Conservation (phyloP, 108 stramenopile genomes). For the Pseudonitzschia pungens region DNA sequence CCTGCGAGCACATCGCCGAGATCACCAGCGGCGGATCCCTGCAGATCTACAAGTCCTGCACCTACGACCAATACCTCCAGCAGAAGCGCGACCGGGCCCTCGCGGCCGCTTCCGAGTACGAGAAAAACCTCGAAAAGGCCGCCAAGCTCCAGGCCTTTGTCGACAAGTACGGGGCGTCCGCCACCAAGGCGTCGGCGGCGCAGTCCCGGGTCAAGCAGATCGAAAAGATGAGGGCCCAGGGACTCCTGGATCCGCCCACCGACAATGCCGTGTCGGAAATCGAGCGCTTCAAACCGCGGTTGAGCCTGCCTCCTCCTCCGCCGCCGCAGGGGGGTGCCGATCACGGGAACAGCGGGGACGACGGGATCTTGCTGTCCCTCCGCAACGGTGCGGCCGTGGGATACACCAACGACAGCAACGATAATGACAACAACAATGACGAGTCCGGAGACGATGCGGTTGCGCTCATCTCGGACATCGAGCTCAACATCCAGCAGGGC, state of each 20-base stretch:
- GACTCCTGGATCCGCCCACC: slow-evolving; percentile 65
- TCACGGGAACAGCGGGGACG: not conserved
- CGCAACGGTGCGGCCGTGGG: slow-evolving; percentile 62
- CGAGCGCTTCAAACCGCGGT: slow-evolving; percentile 26
- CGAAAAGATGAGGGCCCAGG: slow-evolving; percentile 57
- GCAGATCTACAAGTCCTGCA: slow-evolving; percentile 60
- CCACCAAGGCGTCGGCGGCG: slow-evolving; percentile 84
- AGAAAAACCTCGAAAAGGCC: slow-evolving; percentile 82
- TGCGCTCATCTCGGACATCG: slow-evolving; percentile 48
- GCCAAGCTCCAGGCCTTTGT: slow-evolving; percentile 85
- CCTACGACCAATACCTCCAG: slow-evolving; percentile 65
- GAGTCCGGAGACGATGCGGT: slow-evolving; percentile 17
- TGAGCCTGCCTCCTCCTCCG: slow-evolving; percentile 56
- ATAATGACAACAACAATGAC: not conserved
- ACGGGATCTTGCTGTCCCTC: slow-evolving; percentile 50
- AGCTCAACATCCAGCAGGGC: slow-evolving; percentile 48
- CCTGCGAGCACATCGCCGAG: slow-evolving; percentile 83
- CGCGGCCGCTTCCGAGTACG: slow-evolving; percentile 75
- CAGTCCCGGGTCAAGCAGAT: slow-evolving; percentile 89
- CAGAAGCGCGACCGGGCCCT: slow-evolving; percentile 73
- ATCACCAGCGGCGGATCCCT: slow-evolving; percentile 45
- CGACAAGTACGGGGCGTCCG: slow-evolving; percentile 82
- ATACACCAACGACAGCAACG: slow-evolving; percentile 19
- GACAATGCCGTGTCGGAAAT: slow-evolving; percentile 30
- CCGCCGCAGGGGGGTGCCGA: slow-evolving; percentile 44